A percentile compares a stretch with the other conserved stretches of the same genome.
Evolutionary conservation across 345 rosid species (phyloP).

Genomic region (Populus simonii): DNA sequence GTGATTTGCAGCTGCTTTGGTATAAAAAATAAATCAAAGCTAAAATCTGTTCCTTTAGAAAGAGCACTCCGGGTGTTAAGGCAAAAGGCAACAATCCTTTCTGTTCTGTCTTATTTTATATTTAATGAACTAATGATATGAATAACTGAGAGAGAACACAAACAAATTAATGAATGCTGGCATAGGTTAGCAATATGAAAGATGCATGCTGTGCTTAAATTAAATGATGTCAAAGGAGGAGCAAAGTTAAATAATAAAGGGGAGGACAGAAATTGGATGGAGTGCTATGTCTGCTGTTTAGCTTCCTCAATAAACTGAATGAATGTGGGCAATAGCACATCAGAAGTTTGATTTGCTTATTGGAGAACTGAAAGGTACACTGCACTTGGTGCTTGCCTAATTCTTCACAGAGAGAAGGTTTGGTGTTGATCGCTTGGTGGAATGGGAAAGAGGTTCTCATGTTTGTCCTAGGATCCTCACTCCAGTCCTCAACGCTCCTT

Average conservation of each 20-base stretch:
- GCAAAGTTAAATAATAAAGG: too few relatives aligned
- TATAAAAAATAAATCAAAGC: neutral
- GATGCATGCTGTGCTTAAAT: neutral
- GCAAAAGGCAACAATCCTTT: too few relatives aligned
- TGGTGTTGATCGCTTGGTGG: neutral
- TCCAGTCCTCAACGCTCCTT: too few relatives aligned
- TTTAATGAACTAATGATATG: neutral
- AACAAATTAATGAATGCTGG: neutral
- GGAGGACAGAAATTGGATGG: too few relatives aligned
- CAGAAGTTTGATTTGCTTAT: too few relatives aligned
- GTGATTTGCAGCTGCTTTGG: neutral
- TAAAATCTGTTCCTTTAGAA: neutral
- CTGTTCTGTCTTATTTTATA: too few relatives aligned
- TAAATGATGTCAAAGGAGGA: neutral
- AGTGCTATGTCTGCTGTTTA: too few relatives aligned
- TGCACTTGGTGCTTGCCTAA: neutral
- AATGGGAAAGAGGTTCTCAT: neutral
- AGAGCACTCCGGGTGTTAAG: too few relatives aligned
- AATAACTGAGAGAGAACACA: neutral
- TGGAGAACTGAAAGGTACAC: neutral
- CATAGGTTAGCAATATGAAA: neutral
- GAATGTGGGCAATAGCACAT: neutral
- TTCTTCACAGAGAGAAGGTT: neutral
- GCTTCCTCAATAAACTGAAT: too few relatives aligned
- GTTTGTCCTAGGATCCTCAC: neutral